These are phyloP conservation scores for Carex arenaria DNA, from an alignment of 202 grass and related monocot genomes.

Conservation along the genomic window DNA sequence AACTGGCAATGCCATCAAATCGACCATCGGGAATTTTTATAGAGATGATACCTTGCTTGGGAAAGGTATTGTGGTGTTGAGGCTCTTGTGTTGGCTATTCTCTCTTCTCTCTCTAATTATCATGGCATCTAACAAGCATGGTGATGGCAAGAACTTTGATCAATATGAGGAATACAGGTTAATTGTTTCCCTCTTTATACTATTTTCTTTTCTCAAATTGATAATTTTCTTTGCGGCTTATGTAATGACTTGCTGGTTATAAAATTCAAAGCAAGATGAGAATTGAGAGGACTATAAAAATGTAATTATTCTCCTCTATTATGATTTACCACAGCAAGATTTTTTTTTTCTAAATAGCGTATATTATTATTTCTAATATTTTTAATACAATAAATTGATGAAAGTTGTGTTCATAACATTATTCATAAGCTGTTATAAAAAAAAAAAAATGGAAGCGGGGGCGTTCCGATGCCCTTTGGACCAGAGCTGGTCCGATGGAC, in stretches of 20 bases:
- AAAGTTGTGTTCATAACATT: neutral
- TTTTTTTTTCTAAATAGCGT: neutral
- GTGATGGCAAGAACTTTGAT: slow-evolving; percentile 47
- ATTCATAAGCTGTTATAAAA: neutral
- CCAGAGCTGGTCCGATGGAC: too few relatives aligned
- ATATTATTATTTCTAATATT: neutral
- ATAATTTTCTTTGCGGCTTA: neutral
- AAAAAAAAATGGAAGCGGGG: too few relatives aligned
- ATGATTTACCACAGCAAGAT: neutral
- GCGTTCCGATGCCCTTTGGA: too few relatives aligned
- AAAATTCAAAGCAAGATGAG: neutral
- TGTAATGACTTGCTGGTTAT: neutral
- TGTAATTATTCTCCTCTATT: too few relatives aligned
- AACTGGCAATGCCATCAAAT: slow-evolving; percentile 20
- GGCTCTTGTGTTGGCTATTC: slow-evolving; percentile 40
- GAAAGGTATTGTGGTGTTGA: slow-evolving; percentile 38
- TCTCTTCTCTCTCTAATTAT: slow-evolving; percentile 59
- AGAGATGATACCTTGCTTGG: slow-evolving; percentile 41
- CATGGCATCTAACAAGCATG: slow-evolving; percentile 62
- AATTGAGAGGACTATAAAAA: neutral
- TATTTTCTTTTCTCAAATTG: neutral
- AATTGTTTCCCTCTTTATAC: neutral
- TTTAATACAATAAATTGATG: neutral
- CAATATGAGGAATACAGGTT: slow-evolving; percentile 64
- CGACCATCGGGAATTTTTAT: slow-evolving; percentile 42